Conservation (phyloP, 768 basidiomycete genomes). For the Filobasidium floriforme region DNA sequence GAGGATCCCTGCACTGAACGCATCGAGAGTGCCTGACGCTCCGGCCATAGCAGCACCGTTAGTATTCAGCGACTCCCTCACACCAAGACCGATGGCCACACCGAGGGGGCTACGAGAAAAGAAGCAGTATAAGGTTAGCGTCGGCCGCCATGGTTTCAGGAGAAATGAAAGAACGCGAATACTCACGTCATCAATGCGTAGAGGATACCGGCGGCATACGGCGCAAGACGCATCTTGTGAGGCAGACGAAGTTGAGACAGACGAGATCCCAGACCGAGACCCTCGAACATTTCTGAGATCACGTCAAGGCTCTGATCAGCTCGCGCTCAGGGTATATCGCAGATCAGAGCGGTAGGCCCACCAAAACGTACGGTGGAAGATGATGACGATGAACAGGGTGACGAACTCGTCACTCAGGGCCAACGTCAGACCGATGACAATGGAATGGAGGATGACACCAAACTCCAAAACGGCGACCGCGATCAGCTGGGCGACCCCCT, state of each 20-base stretch:
- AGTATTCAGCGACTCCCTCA: constrained; percentile 67
- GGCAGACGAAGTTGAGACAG: constrained; percentile 62
- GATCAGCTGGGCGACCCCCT: constrained; percentile 61
- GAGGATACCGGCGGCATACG: constrained; percentile 34
- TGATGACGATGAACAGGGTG: constrained; percentile 75
- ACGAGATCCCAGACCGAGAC: constrained; percentile 83
- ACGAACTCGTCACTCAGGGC: constrained; percentile 79
- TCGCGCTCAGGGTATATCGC: too few relatives aligned
- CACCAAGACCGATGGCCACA: constrained; percentile 65
- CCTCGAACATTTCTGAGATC: constrained; percentile 71
- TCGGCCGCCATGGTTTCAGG: constrained; percentile 48
- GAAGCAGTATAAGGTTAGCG: constrained; percentile 55
- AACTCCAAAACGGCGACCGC: constrained; percentile 90
- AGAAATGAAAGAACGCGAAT: constrained; percentile 45
- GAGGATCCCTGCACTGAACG: constrained; percentile 77
- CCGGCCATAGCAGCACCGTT: constrained; percentile 65
- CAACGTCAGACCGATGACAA: constrained; percentile 81
- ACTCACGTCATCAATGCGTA: constrained; percentile 40
- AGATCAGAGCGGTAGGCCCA: too few relatives aligned
- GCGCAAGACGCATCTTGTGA: constrained; percentile 26
- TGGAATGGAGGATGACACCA: constrained; percentile 78
- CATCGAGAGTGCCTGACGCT: constrained; percentile 76
- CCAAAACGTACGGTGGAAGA: constrained; percentile 86
- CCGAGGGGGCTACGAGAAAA: constrained; percentile 78
- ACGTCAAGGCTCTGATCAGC: not conserved